Evolutionary conservation across 2,329 filamentous ascomycete species (phyloP).

Genomic region (Talaromyces sp.): DNA sequence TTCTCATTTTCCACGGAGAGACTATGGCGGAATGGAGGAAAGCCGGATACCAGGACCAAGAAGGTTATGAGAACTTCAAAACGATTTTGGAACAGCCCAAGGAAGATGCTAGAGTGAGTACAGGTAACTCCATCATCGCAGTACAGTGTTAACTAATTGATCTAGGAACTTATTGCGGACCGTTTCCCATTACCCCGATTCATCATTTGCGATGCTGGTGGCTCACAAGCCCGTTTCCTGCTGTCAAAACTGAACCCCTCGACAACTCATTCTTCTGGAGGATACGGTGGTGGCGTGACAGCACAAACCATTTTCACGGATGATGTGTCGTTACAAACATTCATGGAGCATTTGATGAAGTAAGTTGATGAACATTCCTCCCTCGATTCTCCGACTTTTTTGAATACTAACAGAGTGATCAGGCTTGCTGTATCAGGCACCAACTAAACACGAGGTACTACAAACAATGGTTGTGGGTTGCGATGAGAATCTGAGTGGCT

Average conservation of each 20-base stretch:
- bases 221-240: conserved; percentile 94
- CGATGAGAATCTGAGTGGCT: conserved; percentile 13
- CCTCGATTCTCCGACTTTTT: not conserved
- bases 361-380: conserved; percentile 43
- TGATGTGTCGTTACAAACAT: conserved; percentile 94
- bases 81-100: conserved; percentile 84
- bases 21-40: conserved; percentile 98
- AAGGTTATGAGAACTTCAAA: conserved; percentile 96
- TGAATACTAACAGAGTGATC: conserved; percentile 24
- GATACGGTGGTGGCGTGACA: conserved; percentile 82
- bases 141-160: not conserved
- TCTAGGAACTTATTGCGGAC: conserved; percentile 87
- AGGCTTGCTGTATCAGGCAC: conserved; percentile 50
- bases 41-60: conserved; percentile 94
- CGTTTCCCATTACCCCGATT: conserved; percentile 97
- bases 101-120: conserved; percentile 83
- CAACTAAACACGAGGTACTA: conserved; percentile 34
- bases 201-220: conserved; percentile 97
- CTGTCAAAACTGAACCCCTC: conserved; percentile 96
- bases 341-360: conserved; percentile 99
- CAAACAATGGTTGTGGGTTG: conserved; percentile 2
- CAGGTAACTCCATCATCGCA: not conserved
- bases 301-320: conserved; percentile 99
- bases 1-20: conserved; percentile 97
- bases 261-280: conserved; percentile 89